Percentiles rank a stretch among this genome's conserved stretches.
These are phyloP conservation scores for Singerocomus rubriflavus DNA, from an alignment of 1,284 basidiomycete species.

Conservation along the genomic window DNA sequence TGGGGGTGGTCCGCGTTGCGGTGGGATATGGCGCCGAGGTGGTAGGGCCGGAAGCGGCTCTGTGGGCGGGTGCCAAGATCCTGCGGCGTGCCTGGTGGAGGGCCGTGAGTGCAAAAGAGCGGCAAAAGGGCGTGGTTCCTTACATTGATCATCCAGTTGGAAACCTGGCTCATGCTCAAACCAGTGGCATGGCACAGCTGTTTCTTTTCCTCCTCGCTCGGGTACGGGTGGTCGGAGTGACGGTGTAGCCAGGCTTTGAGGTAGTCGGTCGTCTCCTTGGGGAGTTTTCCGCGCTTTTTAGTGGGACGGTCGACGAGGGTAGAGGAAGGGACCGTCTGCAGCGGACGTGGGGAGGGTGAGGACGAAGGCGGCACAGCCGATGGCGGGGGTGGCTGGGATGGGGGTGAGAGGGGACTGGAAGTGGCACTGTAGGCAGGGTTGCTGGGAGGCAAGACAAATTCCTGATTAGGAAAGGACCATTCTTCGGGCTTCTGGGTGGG, in stretches of 20 bases:
- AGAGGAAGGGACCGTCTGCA: constrained; percentile 48
- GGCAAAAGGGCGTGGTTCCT: constrained; percentile 29
- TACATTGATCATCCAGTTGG: constrained; percentile 91
- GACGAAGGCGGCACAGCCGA: constrained; percentile 38
- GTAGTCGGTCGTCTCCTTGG: constrained; percentile 86
- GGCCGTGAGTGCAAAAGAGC: constrained; percentile 6
- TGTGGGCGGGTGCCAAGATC: constrained; percentile 77
- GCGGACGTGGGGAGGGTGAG: constrained; percentile 47
- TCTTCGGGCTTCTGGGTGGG: constrained; percentile 34
- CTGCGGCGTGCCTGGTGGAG: constrained; percentile 65
- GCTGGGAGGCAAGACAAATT: constrained; percentile 30
- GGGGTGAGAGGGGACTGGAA: constrained; percentile 20
- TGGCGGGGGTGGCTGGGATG: constrained; percentile 33
- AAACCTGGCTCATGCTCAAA: constrained; percentile 84
- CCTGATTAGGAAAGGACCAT: constrained; percentile 40
- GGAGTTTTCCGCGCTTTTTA: constrained; percentile 82
- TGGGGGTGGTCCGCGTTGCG: constrained; percentile 41
- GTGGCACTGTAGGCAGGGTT: constrained; percentile 26
- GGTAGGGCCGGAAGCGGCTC: constrained; percentile 67
- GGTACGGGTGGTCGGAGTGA: constrained; percentile 87
- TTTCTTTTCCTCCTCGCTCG: constrained; percentile 89
- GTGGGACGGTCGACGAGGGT: constrained; percentile 68
- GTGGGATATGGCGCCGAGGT: constrained; percentile 68
- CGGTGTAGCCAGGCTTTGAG: constrained; percentile 89
- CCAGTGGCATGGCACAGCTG: constrained; percentile 82